Conservation (phyloP, 2,329 filamentous ascomycete genomes). For the Calonectria leucothoes region DNA sequence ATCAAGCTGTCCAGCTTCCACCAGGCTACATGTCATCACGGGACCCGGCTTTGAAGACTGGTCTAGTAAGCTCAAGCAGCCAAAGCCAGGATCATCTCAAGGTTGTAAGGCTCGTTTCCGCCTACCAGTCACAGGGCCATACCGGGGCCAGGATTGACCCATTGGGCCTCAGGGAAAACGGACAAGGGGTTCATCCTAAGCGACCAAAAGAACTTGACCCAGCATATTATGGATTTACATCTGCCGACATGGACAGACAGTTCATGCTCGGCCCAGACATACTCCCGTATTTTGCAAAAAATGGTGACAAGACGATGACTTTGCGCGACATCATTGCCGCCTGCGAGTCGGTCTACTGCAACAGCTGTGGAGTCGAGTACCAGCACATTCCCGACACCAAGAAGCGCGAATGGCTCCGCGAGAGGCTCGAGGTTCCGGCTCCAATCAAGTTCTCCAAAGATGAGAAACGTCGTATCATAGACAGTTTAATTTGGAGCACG, state of each 20-base stretch:
- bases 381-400: constrained; percentile 96
- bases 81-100: constrained; percentile 95
- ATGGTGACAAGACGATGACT: constrained; percentile 91
- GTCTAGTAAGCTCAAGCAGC: constrained; percentile 73
- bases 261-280: constrained; percentile 93
- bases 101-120: constrained; percentile 93
- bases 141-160: constrained; percentile 98
- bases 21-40: constrained; percentile 89
- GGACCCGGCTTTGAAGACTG: constrained; percentile 76
- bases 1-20: constrained; percentile 93
- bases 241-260: constrained; percentile 90
- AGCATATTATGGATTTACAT: constrained; percentile 92
- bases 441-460: constrained; percentile 97
- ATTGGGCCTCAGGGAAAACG: constrained; percentile 81
- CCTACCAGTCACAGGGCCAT: constrained; percentile 96
- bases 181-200: constrained; percentile 83
- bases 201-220: constrained; percentile 91
- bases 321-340: constrained; percentile 90
- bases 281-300: constrained; percentile 88
- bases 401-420: constrained; percentile 97
- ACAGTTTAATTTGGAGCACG: constrained; percentile 96
- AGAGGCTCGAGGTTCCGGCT: constrained; percentile 90
- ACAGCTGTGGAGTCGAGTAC: constrained; percentile 96
- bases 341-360: constrained; percentile 95
- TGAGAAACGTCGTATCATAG: constrained; percentile 95